A percentile compares a stretch with the other conserved stretches of the same genome.
Conservation (phyloP, 2,329 filamentous ascomycete genomes). For the Fusarium sp. region DNA sequence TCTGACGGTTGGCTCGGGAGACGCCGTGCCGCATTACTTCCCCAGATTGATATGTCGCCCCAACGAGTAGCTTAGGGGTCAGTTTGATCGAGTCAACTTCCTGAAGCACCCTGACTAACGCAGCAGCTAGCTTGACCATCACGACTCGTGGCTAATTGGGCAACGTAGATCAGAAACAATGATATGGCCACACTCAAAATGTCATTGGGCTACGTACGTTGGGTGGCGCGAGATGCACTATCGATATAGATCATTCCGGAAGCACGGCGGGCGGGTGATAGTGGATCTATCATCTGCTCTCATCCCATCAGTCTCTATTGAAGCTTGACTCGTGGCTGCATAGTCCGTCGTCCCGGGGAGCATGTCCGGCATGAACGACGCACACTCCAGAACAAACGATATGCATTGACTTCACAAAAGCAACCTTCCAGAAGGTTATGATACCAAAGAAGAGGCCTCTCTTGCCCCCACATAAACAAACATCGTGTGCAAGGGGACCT, state of each 20-base stretch:
- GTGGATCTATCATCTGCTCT: slow-evolving; percentile 23
- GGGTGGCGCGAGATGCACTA: slow-evolving; percentile 30
- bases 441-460: slow-evolving; percentile 40
- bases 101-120: slow-evolving; percentile 23
- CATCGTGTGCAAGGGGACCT: slow-evolving; percentile 31
- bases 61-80: slow-evolving; percentile 19
- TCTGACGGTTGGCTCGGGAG: slow-evolving; percentile 34
- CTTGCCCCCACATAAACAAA: slow-evolving; percentile 36
- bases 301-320: slow-evolving; percentile 6
- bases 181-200: not conserved
- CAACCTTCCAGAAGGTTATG: slow-evolving; percentile 49
- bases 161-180: slow-evolving; percentile 27
- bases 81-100: slow-evolving; percentile 24
- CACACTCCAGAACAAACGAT: slow-evolving; percentile 34
- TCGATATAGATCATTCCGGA: slow-evolving; percentile 40
- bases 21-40: slow-evolving; percentile 38
- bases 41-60: slow-evolving; percentile 36
- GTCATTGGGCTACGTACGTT: slow-evolving; percentile 19
- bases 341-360: slow-evolving; percentile 37
- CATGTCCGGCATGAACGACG: slow-evolving; percentile 41
- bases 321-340: slow-evolving; percentile 43
- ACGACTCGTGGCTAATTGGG: slow-evolving; percentile 35
- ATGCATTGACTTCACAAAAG: slow-evolving; percentile 36
- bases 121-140: slow-evolving; percentile 13
- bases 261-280: slow-evolving; percentile 33